Evolutionary conservation across 2,329 filamentous ascomycete genomes (phyloP), one percentile per base, ranked within the genome.

Genomic region (Fusarium floridanum): DNA sequence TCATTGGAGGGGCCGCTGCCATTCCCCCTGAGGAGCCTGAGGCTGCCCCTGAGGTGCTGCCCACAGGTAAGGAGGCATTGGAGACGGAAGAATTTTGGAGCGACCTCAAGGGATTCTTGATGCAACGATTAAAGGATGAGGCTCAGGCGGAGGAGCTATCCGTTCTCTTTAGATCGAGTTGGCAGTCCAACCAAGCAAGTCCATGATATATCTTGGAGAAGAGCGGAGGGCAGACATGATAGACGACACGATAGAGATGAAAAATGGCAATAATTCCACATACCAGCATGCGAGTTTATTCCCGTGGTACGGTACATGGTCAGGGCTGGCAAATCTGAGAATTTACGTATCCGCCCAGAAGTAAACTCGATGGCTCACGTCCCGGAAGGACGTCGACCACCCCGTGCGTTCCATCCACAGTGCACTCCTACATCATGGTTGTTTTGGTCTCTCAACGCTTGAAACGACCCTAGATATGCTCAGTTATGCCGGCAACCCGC

Each of bases 21-120:
- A 85, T 85, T 56, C 81, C 83, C 64, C 84, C 84, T 36, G 84
- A 84, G 67, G 81, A 83, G 74, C 72, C 77, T n/a, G 78, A 84
- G 59, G 27, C 81, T 37, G 60, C 72, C 17, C 73, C 75, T 5
- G 70, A 76, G 16, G 68, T 65, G 5, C 64, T 70, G 55, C 66
- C 78, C 9, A 74, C 86, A n/a, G 91, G 88, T 75, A 89, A 89
- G 37, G 89, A 89, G 32, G 88, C 93, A 22, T 80, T 97, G 73
- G 85, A 90, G 79, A 92, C 90, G 14, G 90, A 92, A 8, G 91
- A 89, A 65, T 99, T 99, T 81, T 99, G 97, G 97, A 84, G 84
- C 10, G 97, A 98, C 85, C 83, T 99, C 73, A 91, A 91, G 80
- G 93, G 90, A 0, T 98, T 96, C 83, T 81, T 99, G 81, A 85